Percentiles rank a stretch among this genome's conserved stretches.
Conservation (phyloP, 2,329 filamentous ascomycete species). For the Fusarium illudens region DNA sequence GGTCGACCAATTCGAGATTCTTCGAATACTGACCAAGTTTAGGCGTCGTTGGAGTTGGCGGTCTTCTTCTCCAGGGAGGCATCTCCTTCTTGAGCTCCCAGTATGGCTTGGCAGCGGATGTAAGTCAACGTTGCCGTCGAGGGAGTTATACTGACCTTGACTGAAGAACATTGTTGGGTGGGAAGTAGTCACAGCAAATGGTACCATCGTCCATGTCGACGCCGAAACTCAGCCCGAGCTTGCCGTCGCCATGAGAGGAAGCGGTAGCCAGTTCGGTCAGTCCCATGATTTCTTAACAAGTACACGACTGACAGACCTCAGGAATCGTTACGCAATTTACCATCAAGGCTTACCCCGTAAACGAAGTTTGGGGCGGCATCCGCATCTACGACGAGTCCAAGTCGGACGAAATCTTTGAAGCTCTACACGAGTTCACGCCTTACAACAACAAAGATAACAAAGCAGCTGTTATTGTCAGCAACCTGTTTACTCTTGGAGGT, state of each 20-base stretch:
- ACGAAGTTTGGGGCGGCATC: conserved; percentile 14
- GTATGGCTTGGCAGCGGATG: conserved; percentile 20
- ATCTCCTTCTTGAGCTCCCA: conserved; percentile 22
- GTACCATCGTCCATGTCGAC: conserved; percentile 10
- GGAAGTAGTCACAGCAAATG: conserved; percentile 19
- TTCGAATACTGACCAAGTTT: fast-evolving
- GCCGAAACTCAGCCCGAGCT: conserved; percentile 8
- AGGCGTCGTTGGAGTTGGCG: conserved; percentile 19
- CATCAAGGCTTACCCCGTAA: background rate
- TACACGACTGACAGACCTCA: background rate
- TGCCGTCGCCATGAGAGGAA: conserved; percentile 13
- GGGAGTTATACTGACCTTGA: background rate
- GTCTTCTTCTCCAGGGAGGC: conserved; percentile 5
- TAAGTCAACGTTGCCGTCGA: background rate
- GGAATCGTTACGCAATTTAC: conserved; percentile 14
- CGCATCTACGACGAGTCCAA: conserved; percentile 7
- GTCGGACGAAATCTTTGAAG: conserved; percentile 10
- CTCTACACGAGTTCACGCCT: conserved; percentile 13
- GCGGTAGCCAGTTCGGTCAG: conserved; percentile 18
- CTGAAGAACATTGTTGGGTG: conserved; percentile 4
- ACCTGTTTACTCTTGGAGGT: background rate
- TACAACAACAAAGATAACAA: conserved; percentile 17
- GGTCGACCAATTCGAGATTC: background rate
- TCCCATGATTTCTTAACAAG: background rate
- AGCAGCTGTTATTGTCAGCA: conserved; percentile 1